Percentiles rank a stretch among this genome's conserved stretches.
Conservation (phyloP, 345 rosid species). For the Gynandropsis gynandra region DNA sequence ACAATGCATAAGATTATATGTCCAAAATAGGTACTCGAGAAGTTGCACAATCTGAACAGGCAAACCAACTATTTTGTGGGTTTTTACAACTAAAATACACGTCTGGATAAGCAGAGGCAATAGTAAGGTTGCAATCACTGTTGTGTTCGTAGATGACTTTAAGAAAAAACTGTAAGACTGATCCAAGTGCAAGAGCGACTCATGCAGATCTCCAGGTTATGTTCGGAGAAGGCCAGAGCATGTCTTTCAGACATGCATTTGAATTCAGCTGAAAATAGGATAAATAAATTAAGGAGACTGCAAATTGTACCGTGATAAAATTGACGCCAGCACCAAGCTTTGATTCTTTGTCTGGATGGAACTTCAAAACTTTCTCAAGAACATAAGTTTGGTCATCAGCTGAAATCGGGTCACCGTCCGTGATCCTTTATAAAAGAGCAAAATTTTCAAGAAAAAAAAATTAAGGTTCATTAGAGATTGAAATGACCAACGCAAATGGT, state of each 20-base stretch:
- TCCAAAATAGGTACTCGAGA: neutral
- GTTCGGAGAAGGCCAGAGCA: too few species aligned
- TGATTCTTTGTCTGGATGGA: constrained; percentile 67
- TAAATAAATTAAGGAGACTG: neutral
- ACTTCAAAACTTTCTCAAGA: constrained; percentile 53
- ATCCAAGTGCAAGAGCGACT: too few species aligned
- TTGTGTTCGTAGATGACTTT: too few species aligned
- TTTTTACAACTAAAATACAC: too few species aligned
- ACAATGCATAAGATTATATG: too few species aligned
- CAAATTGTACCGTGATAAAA: constrained; percentile 51
- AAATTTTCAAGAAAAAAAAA: constrained; percentile 10
- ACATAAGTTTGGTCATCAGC: constrained; percentile 55
- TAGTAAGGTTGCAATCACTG: too few species aligned
- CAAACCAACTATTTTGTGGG: neutral
- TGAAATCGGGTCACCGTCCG: constrained; percentile 69
- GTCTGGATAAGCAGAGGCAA: neutral
- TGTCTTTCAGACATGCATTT: neutral
- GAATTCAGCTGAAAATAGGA: neutral
- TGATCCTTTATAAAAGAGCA: constrained; percentile 48
- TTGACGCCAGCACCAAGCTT: constrained; percentile 80
- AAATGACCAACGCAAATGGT: too few species aligned
- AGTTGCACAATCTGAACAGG: constrained; percentile 4
- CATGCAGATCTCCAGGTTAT: too few species aligned
- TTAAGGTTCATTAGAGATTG: neutral
- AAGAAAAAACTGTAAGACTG: too few species aligned